phyloP scores from a whole-genome alignment of 768 basidiomycete species.

The Boletus rubroflammeus region DNA sequence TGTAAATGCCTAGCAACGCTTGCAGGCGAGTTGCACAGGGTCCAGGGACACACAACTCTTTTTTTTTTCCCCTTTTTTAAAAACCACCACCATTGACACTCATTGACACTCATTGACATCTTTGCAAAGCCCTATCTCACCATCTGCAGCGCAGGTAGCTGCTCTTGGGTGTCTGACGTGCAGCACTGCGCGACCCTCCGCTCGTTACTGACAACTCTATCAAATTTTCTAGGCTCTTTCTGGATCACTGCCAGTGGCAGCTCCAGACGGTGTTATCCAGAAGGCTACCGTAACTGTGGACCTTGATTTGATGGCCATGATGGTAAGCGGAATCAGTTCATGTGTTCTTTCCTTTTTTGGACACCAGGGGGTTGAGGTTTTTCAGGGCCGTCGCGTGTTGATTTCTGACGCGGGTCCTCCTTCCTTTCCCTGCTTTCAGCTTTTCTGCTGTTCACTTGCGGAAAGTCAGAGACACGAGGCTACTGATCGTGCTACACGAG shows the following conservation, averaged over 20 bases:
- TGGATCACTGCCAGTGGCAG: too few relatives aligned
- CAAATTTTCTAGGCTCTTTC: background rate
- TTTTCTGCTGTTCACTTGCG: constrained; percentile 33
- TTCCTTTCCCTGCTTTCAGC: constrained; percentile 24
- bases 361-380: constrained; percentile 29
- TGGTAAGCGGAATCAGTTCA: constrained; percentile 27
- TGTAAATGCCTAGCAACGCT: constrained; percentile 27
- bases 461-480: constrained; percentile 51
- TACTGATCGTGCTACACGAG: constrained; percentile 43
- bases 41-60: background rate
- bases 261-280: background rate
- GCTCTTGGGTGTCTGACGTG: background rate
- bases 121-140: background rate
- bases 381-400: constrained; percentile 33
- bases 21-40: background rate
- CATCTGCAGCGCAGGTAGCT: constrained; percentile 14
- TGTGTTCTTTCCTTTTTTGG: constrained; percentile 29
- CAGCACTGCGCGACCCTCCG: background rate
- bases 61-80: background rate
- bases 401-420: constrained; percentile 12
- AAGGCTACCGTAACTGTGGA: constrained; percentile 10
- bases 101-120: background rate
- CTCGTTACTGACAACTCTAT: constrained; percentile 7
- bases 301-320: constrained; percentile 26
- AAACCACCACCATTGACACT: background rate